These are phyloP conservation scores for Gentiana dahurica DNA, from an alignment of 257 asterid species.

Conservation along the genomic window DNA sequence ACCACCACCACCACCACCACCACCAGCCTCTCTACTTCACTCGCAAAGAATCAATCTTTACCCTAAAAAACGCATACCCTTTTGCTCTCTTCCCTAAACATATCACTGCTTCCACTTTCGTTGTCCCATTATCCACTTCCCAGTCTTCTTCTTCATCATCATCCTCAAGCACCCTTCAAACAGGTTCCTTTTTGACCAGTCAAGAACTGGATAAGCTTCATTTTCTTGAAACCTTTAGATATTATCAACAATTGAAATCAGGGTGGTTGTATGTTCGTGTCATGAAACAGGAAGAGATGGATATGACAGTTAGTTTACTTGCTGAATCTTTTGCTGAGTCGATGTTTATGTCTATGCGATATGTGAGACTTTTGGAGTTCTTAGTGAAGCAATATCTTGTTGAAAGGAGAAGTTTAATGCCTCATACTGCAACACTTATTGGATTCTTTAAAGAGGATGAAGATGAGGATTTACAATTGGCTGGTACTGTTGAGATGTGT, in stretches of 20 bases:
- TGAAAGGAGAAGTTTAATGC: constrained; percentile 63
- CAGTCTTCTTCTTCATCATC: constrained; percentile 41
- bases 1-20: constrained; percentile 14
- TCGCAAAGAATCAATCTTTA: constrained; percentile 24
- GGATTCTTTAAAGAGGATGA: constrained; percentile 65
- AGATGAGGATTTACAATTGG: constrained; percentile 64
- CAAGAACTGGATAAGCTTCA: constrained; percentile 63
- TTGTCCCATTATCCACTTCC: constrained; percentile 38
- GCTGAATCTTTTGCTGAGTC: constrained; percentile 88
- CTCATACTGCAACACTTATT: constrained; percentile 70
- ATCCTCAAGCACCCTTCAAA: constrained; percentile 31
- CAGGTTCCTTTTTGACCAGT: constrained; percentile 45
- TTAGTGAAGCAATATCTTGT: constrained; percentile 74
- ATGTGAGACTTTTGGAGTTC: constrained; percentile 51
- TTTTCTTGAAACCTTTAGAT: constrained; percentile 40
- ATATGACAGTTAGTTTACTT: constrained; percentile 49
- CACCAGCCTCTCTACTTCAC: constrained; percentile 16
- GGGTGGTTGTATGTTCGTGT: constrained; percentile 63
- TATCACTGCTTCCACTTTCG: constrained; percentile 13
- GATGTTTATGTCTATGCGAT: constrained; percentile 58
- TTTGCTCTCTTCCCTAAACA: constrained; percentile 31
- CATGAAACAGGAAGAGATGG: constrained; percentile 81
- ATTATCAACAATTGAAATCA: constrained; percentile 54
- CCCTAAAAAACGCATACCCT: constrained; percentile 31
- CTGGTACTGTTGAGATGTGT: constrained; percentile 86